Conservation (phyloP, 495 filamentous ascomycete genomes). For the Lepidopterella palustris region DNA sequence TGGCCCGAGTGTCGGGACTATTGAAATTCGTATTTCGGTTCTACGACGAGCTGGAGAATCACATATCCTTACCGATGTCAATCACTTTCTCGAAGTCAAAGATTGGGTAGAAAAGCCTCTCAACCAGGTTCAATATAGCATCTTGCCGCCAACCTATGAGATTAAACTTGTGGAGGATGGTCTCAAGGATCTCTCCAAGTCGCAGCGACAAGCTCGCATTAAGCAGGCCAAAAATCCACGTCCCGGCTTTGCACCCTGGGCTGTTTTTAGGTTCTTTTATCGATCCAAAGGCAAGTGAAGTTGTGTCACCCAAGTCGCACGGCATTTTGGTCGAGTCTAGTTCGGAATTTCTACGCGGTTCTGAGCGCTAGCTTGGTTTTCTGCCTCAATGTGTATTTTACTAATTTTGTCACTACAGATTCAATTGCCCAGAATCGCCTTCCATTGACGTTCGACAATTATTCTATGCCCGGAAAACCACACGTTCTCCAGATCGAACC, state of each 20-base stretch:
- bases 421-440: not conserved
- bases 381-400: not conserved
- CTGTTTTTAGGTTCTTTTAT: constrained; percentile 23
- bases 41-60: constrained; percentile 7
- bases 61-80: constrained; percentile 1
- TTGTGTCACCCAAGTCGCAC: not conserved
- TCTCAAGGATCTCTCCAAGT: not conserved
- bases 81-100: not conserved
- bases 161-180: constrained; percentile 1
- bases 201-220: not conserved
- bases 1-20: constrained; percentile 4
- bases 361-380: no score
- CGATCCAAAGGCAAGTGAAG: constrained; percentile 8
- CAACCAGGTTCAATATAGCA: not conserved
- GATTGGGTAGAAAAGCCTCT: not conserved
- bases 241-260: constrained; percentile 16
- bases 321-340: no score
- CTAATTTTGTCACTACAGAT: not conserved
- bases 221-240: not conserved
- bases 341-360: no score
- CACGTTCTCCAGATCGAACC: not conserved
- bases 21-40: constrained; percentile 18
- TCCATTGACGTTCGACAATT: not conserved
- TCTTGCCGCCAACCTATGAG: not conserved
- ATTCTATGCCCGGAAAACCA: not conserved